Evolutionary conservation across 257 asterid genomes (phyloP), one percentile per base, ranked within the genome.

Genomic region (Primulina huaijiensis): DNA sequence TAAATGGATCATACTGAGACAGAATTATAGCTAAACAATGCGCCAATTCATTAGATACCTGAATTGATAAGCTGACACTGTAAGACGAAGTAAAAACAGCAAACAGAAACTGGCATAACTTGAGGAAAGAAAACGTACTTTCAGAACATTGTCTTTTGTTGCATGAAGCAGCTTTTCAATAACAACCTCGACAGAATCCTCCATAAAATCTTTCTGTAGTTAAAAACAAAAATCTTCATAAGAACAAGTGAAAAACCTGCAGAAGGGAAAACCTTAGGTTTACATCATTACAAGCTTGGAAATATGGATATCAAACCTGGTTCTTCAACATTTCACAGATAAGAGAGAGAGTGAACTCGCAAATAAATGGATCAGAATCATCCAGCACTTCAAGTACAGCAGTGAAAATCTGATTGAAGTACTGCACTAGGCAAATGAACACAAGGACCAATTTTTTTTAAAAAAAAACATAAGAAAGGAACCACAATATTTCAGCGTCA

Each of bases 371-470:
- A 72, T 92, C 95, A 66, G 89, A 71, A 78, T 91, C 98, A 81
- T 92, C 97, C 87, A 91, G 83, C 79, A 89, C 91, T 79, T 91
- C 99, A 69, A 94, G 89, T 62, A 82, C 92, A 78, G 84, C 92
- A 2, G 98, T 94, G 84, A 94, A 74, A 70, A 94, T 85, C 88
- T 88, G 99, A 83, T 91, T 94, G 85, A 94, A 91, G 82, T 91
- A 94, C 99, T 94, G 97, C 83, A 81, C 77, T 62, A 68, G 58
- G 62, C 5, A 65, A 65, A 40, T 40, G 17, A 72, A 60, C 38
- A 62, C 72, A 70, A 78, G 29, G 35, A 31, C 10, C 2, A 35
- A 7, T 0, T 35, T 31, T 31, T 31, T 31, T 31, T 55, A 0
- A 43, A 31, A 58, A 58, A 23, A 53, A 62, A 34, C 20, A 59